phyloP scores from a whole-genome alignment of 805 yeast genomes.

The Hanseniaspora lachancei region DNA sequence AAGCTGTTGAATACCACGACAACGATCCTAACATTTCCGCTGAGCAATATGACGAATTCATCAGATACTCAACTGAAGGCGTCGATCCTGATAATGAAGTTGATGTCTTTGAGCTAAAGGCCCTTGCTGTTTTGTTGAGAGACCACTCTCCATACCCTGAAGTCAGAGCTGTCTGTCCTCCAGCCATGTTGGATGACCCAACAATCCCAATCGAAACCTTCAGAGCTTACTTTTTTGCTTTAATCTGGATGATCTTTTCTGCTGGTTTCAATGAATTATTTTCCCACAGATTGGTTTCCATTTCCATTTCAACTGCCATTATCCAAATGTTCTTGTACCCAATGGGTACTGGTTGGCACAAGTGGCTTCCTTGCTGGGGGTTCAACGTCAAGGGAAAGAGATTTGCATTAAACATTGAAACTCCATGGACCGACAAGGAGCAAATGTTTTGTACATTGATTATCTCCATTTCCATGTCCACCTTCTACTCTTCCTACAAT shows the following conservation, averaged over 20 bases:
- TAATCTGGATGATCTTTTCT: conserved; percentile 40
- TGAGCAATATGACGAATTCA: conserved; percentile 28
- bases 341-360: conserved; percentile 32
- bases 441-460: conserved; percentile 49
- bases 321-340: conserved; percentile 37
- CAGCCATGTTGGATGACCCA: conserved; percentile 33
- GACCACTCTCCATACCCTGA: conserved; percentile 50
- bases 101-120: conserved; percentile 21
- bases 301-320: conserved; percentile 33
- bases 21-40: conserved; percentile 38
- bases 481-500: conserved; percentile 28
- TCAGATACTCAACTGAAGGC: conserved; percentile 22
- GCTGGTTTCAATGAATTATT: conserved; percentile 46
- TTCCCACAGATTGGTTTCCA: conserved; percentile 41
- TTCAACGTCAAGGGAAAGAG: conserved; percentile 30
- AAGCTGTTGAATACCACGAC: conserved; percentile 31
- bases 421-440: conserved; percentile 49
- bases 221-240: conserved; percentile 29
- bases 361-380: conserved; percentile 35
- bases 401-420: conserved; percentile 41
- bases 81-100: conserved; percentile 17
- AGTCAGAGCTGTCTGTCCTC: conserved; percentile 49
- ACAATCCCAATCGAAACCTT: conserved; percentile 38
- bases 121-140: conserved; percentile 29
- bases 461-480: conserved; percentile 28